These are phyloP conservation scores for Ephemerocybe angulata DNA, from an alignment of 768 basidiomycete species.

Conservation along the genomic window DNA sequence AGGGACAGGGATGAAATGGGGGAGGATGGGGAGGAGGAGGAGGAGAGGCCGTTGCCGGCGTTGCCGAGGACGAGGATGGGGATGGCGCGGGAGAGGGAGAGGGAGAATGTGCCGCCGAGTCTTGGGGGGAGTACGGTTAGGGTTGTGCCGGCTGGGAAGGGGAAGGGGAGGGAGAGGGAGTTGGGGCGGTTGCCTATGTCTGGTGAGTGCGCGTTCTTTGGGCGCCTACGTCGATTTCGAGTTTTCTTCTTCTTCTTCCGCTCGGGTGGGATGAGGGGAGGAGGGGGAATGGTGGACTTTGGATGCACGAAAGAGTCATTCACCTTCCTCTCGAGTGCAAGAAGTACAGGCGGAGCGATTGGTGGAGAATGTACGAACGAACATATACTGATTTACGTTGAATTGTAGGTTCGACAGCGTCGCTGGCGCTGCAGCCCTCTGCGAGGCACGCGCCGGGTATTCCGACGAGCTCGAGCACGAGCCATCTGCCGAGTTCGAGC, in stretches of 20 bases:
- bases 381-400: too few species aligned
- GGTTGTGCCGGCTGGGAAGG: conserved; percentile 18
- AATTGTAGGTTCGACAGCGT: conserved; percentile 1
- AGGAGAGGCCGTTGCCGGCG: neutral
- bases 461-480: too few species aligned
- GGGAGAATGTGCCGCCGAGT: conserved; percentile 32
- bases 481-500: too few species aligned
- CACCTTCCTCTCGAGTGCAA: too few species aligned
- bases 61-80: conserved; percentile 16
- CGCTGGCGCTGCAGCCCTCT: conserved; percentile 10
- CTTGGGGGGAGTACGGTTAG: too few species aligned
- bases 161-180: conserved; percentile 27
- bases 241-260: too few species aligned
- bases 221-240: neutral
- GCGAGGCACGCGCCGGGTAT: too few species aligned
- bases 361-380: too few species aligned
- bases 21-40: conserved; percentile 7
- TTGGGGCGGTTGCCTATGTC: neutral
- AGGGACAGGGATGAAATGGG: conserved; percentile 29
- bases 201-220: conserved; percentile 17
- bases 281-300: too few species aligned
- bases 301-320: too few species aligned
- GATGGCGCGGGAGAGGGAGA: neutral
- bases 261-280: too few species aligned
- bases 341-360: too few species aligned